Evolutionary conservation across 257 asterid species (phyloP).

Genomic region (Orobanche coerulescens): DNA sequence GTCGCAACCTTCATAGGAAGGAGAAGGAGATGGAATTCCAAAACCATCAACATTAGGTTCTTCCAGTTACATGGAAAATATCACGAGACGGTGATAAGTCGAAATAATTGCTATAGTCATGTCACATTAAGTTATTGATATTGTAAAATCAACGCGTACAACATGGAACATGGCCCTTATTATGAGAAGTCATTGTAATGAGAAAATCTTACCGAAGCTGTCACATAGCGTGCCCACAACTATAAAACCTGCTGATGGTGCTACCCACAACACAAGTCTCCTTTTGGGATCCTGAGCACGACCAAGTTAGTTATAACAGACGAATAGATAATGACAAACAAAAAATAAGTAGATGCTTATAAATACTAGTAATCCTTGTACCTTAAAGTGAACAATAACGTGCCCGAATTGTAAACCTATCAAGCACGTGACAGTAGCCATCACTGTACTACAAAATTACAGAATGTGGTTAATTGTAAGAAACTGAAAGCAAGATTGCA

Average conservation of each 20-base stretch:
- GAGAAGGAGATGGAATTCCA: no score
- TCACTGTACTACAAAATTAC: conserved; percentile 46
- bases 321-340: neutral
- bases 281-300: conserved; percentile 50
- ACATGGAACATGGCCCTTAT: no score
- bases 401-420: conserved; percentile 66
- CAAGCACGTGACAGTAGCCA: conserved; percentile 57
- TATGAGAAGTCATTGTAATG: neutral
- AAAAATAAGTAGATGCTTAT: neutral
- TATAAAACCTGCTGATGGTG: conserved; percentile 37
- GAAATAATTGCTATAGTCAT: no score
- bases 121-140: no score
- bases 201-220: conserved; percentile 36
- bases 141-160: no score
- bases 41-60: no score
- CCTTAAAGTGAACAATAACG: conserved; percentile 58
- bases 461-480: conserved; percentile 19
- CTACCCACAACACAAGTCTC: conserved; percentile 50
- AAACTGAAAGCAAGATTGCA: neutral
- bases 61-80: no score
- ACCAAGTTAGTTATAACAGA: neutral
- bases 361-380: neutral
- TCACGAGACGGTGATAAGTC: no score
- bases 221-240: conserved; percentile 36
- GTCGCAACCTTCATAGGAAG: no score